A percentile compares a stretch with the other conserved stretches of the same genome.
Evolutionary conservation across 805 yeast species (phyloP).

Genomic region (Ogataea thermomethanolica): DNA sequence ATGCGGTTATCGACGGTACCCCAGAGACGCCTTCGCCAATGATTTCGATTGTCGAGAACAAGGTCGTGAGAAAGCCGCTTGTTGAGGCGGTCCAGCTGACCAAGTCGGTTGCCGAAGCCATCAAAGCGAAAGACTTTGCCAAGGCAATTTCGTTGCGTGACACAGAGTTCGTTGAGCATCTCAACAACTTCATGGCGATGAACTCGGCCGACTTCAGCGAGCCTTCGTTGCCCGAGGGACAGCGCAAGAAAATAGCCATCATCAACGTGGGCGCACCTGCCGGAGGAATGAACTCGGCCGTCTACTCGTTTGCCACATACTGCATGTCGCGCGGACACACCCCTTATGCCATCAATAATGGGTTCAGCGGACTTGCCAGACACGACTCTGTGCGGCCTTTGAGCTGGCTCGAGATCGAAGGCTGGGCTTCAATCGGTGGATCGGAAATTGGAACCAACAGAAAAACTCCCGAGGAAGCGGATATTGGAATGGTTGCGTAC

Average conservation of each 20-base stretch:
- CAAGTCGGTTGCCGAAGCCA: constrained; percentile 68
- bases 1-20: constrained; percentile 82
- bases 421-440: constrained; percentile 75
- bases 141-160: constrained; percentile 71
- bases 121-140: constrained; percentile 60
- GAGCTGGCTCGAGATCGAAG: constrained; percentile 66
- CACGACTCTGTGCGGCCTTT: constrained; percentile 59
- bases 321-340: constrained; percentile 74
- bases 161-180: constrained; percentile 63
- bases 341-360: constrained; percentile 69
- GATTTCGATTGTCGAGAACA: constrained; percentile 77
- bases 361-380: constrained; percentile 66
- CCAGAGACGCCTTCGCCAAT: constrained; percentile 93
- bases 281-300: constrained; percentile 76
- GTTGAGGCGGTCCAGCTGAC: constrained; percentile 73
- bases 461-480: constrained; percentile 59
- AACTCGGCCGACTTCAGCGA: constrained; percentile 65
- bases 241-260: constrained; percentile 62
- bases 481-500: constrained; percentile 69
- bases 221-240: constrained; percentile 50
- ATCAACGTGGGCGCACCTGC: constrained; percentile 80
- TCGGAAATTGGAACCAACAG: constrained; percentile 82
- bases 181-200: constrained; percentile 58
- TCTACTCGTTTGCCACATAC: constrained; percentile 68
- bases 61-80: constrained; percentile 62